A percentile compares a stretch with the other conserved stretches of the same genome.
Conservation (phyloP, 2,329 filamentous ascomycete species). For the Talaromyces sp. region DNA sequence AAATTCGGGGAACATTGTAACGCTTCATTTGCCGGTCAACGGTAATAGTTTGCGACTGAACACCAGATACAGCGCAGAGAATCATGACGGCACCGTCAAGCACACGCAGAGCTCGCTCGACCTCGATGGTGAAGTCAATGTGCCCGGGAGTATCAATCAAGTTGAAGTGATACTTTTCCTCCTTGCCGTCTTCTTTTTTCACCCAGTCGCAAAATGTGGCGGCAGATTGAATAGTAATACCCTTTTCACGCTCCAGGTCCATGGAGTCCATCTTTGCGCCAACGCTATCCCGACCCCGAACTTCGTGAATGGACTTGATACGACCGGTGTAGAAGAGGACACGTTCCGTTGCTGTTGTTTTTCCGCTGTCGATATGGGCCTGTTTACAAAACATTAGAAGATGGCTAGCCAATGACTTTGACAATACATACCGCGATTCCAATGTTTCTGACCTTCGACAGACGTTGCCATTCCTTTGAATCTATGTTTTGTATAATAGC, state of each 20-base stretch:
- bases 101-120: constrained; percentile 89
- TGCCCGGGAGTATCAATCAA: constrained; percentile 97
- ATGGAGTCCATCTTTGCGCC: constrained; percentile 99
- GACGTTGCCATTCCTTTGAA: constrained; percentile 68
- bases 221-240: constrained; percentile 97
- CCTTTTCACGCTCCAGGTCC: constrained; percentile 96
- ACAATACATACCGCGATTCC: constrained; percentile 69
- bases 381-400: constrained; percentile 25
- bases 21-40: constrained; percentile 98
- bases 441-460: constrained; percentile 87
- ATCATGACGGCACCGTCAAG: constrained; percentile 98
- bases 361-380: constrained; percentile 98
- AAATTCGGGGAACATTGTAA: constrained; percentile 92
- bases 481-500: constrained; percentile 74
- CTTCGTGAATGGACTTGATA: constrained; percentile 95
- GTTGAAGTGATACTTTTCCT: constrained; percentile 94
- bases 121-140: constrained; percentile 98
- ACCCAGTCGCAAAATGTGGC: constrained; percentile 97
- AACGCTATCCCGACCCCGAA: constrained; percentile 79
- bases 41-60: constrained; percentile 96
- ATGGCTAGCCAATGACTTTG: not conserved
- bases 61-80: constrained; percentile 91
- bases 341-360: constrained; percentile 93
- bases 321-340: constrained; percentile 97
- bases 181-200: constrained; percentile 70